Base-by-base conservation (phyloP, 495 filamentous ascomycete genomes). In the Sporormia fimetaria region DNA sequence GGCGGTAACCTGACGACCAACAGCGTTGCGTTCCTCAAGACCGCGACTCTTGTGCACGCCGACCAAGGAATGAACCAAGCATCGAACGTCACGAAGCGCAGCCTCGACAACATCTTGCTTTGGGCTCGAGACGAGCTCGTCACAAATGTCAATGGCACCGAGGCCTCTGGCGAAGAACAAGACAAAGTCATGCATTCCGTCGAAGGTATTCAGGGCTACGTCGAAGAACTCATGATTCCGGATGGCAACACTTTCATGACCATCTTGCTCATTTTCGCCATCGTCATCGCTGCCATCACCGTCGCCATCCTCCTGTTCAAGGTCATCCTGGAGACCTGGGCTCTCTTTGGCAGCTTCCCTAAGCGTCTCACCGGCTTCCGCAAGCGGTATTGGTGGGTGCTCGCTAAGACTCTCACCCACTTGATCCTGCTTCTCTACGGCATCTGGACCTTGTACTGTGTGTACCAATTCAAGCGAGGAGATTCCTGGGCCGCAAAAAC, bases 231-330 rank as follows among this genome's bases (percentile, higher is more conserved):
- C 16, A 70, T 70, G 40, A 81, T 98, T 39, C 90, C 90, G 6
- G 73, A 81, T 37, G 76, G 82, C 7, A 90, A 96, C 61, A 87
- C 84, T 6, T 98, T 98, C 63, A 93, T 98, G 88, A 94, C 90
- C 0, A 76, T 94, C 4, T 67, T 96, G 1, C 62, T 95, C 34
- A 71, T 96, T 35, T 92, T 90, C 41, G 81, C 83, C 44, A 87
- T 94, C 47, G 71, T 93, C 20, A 69, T 96, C 37, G 90, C 76
- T 3, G 74, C 76, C 6, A 83, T 98, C 46, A 77, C 78, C 20
- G 86, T 94, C 15, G 78, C 80, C 26, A 88, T 98, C 37, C 67
- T 98, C 21, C 66, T 95, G 2, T 68, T 96, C 55, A 98, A 98
- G 63, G 78, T 95, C 30, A 79, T 94, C 24, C 71, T 98, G 16